Percentiles rank a stretch among this genome's conserved stretches.
Evolutionary conservation across 2,329 filamentous ascomycete genomes (phyloP).

Genomic region (Claviceps fusiformis): DNA sequence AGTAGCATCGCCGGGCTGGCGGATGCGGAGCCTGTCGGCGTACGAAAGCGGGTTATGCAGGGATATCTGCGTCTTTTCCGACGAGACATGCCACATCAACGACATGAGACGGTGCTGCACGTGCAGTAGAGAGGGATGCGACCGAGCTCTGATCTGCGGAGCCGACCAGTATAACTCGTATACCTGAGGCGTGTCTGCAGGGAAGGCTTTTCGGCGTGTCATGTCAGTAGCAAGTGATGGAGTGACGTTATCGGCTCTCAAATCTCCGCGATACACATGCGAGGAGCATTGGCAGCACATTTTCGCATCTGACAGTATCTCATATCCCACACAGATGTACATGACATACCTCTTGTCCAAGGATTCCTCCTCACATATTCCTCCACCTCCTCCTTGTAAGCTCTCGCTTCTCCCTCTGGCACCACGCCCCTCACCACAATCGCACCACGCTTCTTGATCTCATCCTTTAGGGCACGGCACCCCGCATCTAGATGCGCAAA

Average conservation of each 20-base stretch:
- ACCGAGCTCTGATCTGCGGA: constrained; percentile 53
- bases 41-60: constrained; percentile 47
- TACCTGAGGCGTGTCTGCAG: constrained; percentile 51
- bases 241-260: no score
- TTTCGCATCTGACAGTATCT: no score
- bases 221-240: not conserved
- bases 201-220: constrained; percentile 38
- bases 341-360: constrained; percentile 32
- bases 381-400: constrained; percentile 50
- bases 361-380: constrained; percentile 54
- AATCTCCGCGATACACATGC: no score
- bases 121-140: constrained; percentile 48
- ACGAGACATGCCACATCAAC: constrained; percentile 41
- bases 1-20: constrained; percentile 53
- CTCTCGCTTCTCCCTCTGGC: constrained; percentile 45
- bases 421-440: constrained; percentile 54
- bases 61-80: constrained; percentile 33
- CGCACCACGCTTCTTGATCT: constrained; percentile 47
- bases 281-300: no score
- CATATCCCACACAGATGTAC: no score
- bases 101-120: constrained; percentile 50
- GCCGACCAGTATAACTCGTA: constrained; percentile 66
- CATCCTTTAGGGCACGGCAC: constrained; percentile 23
- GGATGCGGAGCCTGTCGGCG: constrained; percentile 58
- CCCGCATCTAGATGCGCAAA: constrained; percentile 31